phyloP scores from a whole-genome alignment of 1,284 basidiomycete species.

The Ceratorhiza oryzae-sativae region DNA sequence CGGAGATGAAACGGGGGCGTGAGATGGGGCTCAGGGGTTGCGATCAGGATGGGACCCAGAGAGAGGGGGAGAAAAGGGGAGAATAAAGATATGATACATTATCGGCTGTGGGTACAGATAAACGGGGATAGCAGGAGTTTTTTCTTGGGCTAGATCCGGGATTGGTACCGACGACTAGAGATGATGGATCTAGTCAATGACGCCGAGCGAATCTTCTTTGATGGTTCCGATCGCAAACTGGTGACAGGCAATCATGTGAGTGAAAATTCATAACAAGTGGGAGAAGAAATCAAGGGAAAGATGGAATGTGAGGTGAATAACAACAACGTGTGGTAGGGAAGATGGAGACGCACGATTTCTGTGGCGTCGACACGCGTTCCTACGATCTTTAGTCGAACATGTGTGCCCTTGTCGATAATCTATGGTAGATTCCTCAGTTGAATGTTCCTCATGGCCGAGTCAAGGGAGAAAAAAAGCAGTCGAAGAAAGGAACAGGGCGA shows the following conservation, averaged over 20 bases:
- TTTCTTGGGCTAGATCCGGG: not conserved
- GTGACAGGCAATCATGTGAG: not conserved
- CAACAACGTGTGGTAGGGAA: not conserved
- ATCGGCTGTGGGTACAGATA: not conserved
- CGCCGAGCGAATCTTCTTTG: constrained; percentile 92
- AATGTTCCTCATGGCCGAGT: not conserved
- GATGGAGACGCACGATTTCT: constrained; percentile 79
- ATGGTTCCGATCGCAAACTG: constrained; percentile 94
- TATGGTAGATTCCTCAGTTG: constrained; percentile 49
- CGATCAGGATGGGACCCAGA: too few species aligned
- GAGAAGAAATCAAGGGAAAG: constrained; percentile 14
- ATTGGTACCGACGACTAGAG: not conserved
- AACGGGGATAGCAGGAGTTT: not conserved
- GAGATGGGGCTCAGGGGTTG: not conserved
- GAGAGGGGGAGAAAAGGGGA: too few species aligned
- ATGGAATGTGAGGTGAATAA: not conserved
- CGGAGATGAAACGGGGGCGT: not conserved
- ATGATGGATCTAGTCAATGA: constrained; percentile 62
- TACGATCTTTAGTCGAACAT: constrained; percentile 93
- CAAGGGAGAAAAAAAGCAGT: constrained; percentile 4
- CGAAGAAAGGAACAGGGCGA: constrained; percentile 21
- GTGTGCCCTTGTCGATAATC: constrained; percentile 93
- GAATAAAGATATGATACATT: constrained; percentile 9
- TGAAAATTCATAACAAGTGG: not conserved
- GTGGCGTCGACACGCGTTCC: constrained; percentile 97